Evolutionary conservation across 1,284 basidiomycete genomes (phyloP), one percentile per base, ranked within the genome.

Genomic region (Irpex rosettiformis): DNA sequence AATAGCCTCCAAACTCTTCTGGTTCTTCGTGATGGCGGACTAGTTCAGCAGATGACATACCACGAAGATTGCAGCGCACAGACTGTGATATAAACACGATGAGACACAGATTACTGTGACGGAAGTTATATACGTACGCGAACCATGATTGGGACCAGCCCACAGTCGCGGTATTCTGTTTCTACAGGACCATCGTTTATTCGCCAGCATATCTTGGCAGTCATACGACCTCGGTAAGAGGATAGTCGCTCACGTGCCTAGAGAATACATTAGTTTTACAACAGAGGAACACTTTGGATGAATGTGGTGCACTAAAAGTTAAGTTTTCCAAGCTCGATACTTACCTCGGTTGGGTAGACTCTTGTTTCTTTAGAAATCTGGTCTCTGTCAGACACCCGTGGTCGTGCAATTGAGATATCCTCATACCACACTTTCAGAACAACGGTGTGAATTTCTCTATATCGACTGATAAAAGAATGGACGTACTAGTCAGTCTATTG

Each of bases 1-100:
- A 99, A 78, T 99, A 99, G 27, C 96, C 97, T 51, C 97, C 97
- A 71, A 98, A 97, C 72, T 99, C 97, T 75, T 96, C 95, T 2
- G 97, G 88, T 71, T 99, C 97, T 79, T 99, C 97, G 70, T 96
- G 91, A 65, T 89, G 89, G 59, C 80, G 78, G 51, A 99, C 94
- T 55, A 99, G 88, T 59, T 94, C 90, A 7, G 88, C 82, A 3
- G 96, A 93, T 2, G 93, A 85, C 76, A 98, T 83, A 45, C 83
- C 84, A 47, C 89, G 88, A 25, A 99, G 74, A 73, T 98, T 97
- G 74, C 97, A 99, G 56, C 96, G 82, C 25, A 88, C 88, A n/a
- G 96, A 98, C 91, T 96, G 30, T 16, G 11, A 29, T 51, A 10
- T 40, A 45, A 3, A 4, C 22, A 28, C 13, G n/a, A 24, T 6